phyloP scores from a whole-genome alignment of 768 basidiomycete genomes.

The Trametes coccinea region DNA sequence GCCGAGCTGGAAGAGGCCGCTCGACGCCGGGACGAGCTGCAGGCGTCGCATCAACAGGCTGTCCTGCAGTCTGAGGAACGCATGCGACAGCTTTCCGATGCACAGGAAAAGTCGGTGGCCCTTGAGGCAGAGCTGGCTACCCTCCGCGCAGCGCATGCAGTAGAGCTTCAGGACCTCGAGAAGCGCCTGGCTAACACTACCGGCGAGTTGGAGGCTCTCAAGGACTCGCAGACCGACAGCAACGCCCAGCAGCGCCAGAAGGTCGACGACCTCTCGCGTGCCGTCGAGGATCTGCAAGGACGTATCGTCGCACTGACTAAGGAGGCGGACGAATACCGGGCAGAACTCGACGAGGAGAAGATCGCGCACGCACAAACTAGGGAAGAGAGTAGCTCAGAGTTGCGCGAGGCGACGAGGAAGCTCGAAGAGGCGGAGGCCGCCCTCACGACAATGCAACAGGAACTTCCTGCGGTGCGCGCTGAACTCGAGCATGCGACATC shows the following conservation, averaged over 20 bases:
- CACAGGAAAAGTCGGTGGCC: background rate
- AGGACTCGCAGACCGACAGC: conserved; percentile 19
- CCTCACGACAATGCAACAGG: conserved; percentile 21
- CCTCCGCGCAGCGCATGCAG: conserved; percentile 12
- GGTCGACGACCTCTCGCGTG: conserved; percentile 19
- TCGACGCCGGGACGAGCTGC: conserved; percentile 12
- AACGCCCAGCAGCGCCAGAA: conserved; percentile 21
- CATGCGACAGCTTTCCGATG: background rate
- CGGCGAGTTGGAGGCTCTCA: conserved; percentile 13
- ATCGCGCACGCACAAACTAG: conserved; percentile 17
- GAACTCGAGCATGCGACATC: conserved; percentile 43
- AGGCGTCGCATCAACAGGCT: conserved; percentile 14
- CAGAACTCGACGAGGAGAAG: conserved; percentile 23
- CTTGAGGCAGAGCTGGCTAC: conserved; percentile 17
- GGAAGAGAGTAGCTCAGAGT: conserved; percentile 20
- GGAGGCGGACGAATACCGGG: conserved; percentile 27
- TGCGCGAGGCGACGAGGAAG: conserved; percentile 23
- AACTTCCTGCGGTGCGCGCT: conserved; percentile 34
- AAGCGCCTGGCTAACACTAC: conserved; percentile 23
- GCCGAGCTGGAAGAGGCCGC: conserved; percentile 13
- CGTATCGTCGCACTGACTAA: conserved; percentile 40
- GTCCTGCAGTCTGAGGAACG: background rate
- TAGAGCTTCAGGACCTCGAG: conserved; percentile 26
- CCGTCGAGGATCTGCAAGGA: conserved; percentile 36
- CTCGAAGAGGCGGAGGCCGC: conserved; percentile 20